Evolutionary conservation across 2,329 filamentous ascomycete genomes (phyloP).

Genomic region (Anthostomella pinea): DNA sequence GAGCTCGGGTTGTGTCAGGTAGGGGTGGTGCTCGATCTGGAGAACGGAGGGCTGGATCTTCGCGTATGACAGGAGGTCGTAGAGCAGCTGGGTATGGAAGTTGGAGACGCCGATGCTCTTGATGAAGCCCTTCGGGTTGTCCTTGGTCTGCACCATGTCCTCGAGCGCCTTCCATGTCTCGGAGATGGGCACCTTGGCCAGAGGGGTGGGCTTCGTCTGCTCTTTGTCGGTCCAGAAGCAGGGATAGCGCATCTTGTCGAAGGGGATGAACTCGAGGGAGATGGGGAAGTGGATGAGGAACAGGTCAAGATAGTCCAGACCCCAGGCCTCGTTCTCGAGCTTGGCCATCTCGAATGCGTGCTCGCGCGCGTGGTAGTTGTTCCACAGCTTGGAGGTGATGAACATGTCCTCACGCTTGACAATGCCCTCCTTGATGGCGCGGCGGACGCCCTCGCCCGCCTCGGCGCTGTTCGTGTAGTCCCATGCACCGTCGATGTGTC

Average conservation of each 20-base stretch:
- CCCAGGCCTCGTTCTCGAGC: slow-evolving; percentile 60
- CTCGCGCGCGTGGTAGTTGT: slow-evolving; percentile 58
- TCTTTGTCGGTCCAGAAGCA: slow-evolving; percentile 41
- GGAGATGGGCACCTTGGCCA: slow-evolving; percentile 67
- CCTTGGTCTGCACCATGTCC: slow-evolving; percentile 58
- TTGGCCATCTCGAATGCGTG: slow-evolving; percentile 61
- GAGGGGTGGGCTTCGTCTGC: slow-evolving; percentile 42
- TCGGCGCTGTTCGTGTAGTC: slow-evolving; percentile 65
- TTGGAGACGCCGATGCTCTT: slow-evolving; percentile 79
- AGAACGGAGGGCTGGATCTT: slow-evolving; percentile 71
- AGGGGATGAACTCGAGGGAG: slow-evolving; percentile 42
- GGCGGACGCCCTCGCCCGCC: slow-evolving; percentile 62
- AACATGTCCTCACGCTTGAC: slow-evolving; percentile 64
- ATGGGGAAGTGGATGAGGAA: slow-evolving; percentile 65
- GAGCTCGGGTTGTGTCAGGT: slow-evolving; percentile 56
- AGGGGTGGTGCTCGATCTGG: slow-evolving; percentile 89
- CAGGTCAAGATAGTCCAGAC: slow-evolving; percentile 65
- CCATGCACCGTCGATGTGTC: slow-evolving; percentile 51
- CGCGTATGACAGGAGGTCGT: slow-evolving; percentile 77
- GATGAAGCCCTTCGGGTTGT: slow-evolving; percentile 58
- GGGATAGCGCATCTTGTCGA: slow-evolving; percentile 38
- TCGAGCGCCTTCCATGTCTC: slow-evolving; percentile 85
- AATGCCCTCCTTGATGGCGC: slow-evolving; percentile 53
- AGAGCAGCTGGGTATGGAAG: slow-evolving; percentile 73
- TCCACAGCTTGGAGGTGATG: slow-evolving; percentile 67